Evolutionary conservation across 306 rosid species (phyloP).

Genomic region (Ammopiptanthus mongolicus): DNA sequence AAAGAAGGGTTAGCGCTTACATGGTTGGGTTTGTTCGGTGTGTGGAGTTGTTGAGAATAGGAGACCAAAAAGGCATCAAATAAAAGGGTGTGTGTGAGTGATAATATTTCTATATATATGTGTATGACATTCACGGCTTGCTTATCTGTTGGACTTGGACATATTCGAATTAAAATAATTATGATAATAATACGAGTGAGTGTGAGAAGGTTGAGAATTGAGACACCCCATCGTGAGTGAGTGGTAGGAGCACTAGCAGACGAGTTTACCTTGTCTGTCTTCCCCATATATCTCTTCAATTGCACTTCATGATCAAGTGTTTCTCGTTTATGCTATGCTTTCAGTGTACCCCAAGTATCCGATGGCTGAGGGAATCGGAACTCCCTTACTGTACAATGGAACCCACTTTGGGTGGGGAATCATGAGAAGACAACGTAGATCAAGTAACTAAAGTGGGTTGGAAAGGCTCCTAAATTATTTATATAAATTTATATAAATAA

Average conservation of each 20-base stretch:
- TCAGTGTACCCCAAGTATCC: not conserved
- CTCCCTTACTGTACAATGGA: not conserved
- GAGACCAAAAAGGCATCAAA: constrained; percentile 30
- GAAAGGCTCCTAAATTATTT: too few relatives aligned
- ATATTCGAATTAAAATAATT: not conserved
- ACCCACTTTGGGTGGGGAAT: not conserved
- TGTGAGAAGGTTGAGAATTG: constrained; percentile 13
- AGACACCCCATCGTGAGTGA: constrained; percentile 50
- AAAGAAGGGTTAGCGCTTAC: constrained; percentile 31
- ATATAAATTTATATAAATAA: too few relatives aligned
- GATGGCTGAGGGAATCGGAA: not conserved
- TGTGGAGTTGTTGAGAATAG: constrained; percentile 8
- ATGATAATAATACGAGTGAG: not conserved
- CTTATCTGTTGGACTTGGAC: not conserved
- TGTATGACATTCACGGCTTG: not conserved
- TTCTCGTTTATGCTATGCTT: not conserved
- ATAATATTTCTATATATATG: constrained; percentile 19
- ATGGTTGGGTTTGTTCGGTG: constrained; percentile 6
- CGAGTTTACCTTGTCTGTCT: constrained; percentile 3
- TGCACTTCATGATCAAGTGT: not conserved
- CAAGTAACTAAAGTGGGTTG: too few relatives aligned
- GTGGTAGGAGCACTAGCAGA: constrained; percentile 43
- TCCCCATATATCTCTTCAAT: not conserved
- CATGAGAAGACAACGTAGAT: too few relatives aligned
- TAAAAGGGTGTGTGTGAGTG: not conserved